A percentile compares a stretch with the other conserved stretches of the same genome.
Conservation (phyloP, 257 asterid species). For the Nicotiana otophora region DNA sequence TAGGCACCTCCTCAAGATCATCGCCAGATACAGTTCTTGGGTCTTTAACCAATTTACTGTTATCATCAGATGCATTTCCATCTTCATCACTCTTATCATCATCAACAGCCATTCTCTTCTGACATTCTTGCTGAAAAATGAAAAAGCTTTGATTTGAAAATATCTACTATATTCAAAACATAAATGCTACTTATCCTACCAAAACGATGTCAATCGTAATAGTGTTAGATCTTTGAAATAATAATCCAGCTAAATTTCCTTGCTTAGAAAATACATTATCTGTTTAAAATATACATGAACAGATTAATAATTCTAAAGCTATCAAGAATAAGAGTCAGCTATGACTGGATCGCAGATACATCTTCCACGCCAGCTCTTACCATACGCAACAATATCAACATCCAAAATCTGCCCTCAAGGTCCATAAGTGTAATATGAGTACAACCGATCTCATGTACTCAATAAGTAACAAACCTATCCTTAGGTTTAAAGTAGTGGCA, state of each 20-base stretch:
- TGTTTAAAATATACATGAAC: no score
- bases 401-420: no score
- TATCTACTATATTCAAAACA: not conserved
- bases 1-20: slow-evolving; percentile 61
- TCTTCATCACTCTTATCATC: slow-evolving; percentile 70
- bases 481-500: no score
- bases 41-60: slow-evolving; percentile 31
- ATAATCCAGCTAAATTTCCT: not conserved
- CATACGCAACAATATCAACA: no score
- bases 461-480: no score
- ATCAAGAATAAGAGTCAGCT: no score
- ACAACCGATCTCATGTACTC: no score
- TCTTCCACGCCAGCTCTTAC: no score
- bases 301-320: no score
- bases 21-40: slow-evolving; percentile 70
- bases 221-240: not conserved
- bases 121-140: slow-evolving; percentile 71
- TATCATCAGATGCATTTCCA: slow-evolving; percentile 44
- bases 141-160: not conserved
- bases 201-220: not conserved
- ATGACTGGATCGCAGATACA: no score
- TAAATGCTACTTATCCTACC: not conserved
- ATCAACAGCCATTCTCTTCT: slow-evolving; percentile 68
- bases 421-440: no score
- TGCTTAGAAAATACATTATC: no score